Evolutionary conservation across 345 rosid genomes (phyloP), one percentile per base, ranked within the genome.

Genomic region (Aurinia saxatilis): DNA sequence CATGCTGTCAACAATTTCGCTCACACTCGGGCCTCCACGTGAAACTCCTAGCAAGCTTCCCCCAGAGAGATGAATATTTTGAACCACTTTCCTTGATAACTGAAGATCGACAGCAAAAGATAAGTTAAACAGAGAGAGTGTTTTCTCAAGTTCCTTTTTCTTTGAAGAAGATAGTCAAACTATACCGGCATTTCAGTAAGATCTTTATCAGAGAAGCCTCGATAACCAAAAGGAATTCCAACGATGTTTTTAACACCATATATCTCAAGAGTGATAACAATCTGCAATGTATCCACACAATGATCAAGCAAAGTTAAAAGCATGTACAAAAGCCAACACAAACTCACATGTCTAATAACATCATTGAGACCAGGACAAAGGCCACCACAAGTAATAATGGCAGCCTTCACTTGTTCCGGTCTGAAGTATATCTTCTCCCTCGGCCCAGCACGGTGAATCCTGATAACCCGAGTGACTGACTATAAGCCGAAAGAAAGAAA

Each of bases 401-500:
- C 95, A 23, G 96, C 91, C 56, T 89, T 86, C 30, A 89, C 96
- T 78, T 91, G 81, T 75, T 86, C 93, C 21, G 96, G 98, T 74
- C 77, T 78, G 63, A 83, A 89, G 68, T 82, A 89, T 34, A 92
- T 92, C 73, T 89, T 84, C 72, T 83, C 91, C 68, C 93, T 81
- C 41, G 98, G 96, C 10, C 98, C 96, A 67, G 96, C 96, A 50
- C 95, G 95, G 65, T 89, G 95, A 66, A 85, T 85, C 95, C 98
- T 92, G 6, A 45, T n/a, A 12, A 46, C 63, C 74, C 23, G 18
- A 55, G 27, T 41, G 45, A 61, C 23, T n/a, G 13, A 13, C 30
- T 3, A 39, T 1, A 29, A 47, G 11, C 16, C 39, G 29, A 50
- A 12, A 2, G n/a, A n/a, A 35, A 17, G 4, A 21, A 14, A 6